Percentiles rank a stretch among this genome's conserved stretches.
phyloP scores from a whole-genome alignment of 2,329 filamentous ascomycete species.

The Ceratocystis destructans region DNA sequence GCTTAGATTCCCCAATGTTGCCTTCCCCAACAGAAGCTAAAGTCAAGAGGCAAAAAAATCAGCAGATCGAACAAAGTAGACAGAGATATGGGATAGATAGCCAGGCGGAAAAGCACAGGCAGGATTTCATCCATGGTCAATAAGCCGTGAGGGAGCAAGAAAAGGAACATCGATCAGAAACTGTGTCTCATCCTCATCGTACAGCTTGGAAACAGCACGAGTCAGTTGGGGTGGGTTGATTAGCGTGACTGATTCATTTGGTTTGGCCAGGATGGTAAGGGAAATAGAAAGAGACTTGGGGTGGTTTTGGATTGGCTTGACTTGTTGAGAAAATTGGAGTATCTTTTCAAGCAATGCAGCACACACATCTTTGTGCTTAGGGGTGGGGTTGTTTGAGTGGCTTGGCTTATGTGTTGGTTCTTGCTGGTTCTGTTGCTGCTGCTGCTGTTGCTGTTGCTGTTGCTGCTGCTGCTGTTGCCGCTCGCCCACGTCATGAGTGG shows the following conservation, averaged over 20 bases:
- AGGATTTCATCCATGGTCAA: no score
- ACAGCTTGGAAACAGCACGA: neutral
- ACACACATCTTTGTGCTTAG: neutral
- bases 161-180: neutral
- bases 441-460: neutral
- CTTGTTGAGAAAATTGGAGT: neutral
- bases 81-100: no score
- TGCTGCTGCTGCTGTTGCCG: neutral
- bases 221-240: neutral
- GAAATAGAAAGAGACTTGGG: no score
- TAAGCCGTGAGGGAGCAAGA: no score
- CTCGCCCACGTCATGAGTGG: no score
- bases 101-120: no score
- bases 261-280: neutral
- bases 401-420: neutral
- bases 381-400: neutral
- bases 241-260: neutral
- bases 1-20: no score
- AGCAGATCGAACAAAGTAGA: no score
- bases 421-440: neutral
- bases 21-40: no score
- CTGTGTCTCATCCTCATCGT: neutral
- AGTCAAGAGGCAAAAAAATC: no score
- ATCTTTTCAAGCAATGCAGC: neutral
- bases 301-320: no score